Percentiles rank a stretch among this genome's conserved stretches.
These are phyloP conservation scores for Epichloe festucae DNA, from an alignment of 2,329 filamentous ascomycete genomes.

Conservation along the genomic window DNA sequence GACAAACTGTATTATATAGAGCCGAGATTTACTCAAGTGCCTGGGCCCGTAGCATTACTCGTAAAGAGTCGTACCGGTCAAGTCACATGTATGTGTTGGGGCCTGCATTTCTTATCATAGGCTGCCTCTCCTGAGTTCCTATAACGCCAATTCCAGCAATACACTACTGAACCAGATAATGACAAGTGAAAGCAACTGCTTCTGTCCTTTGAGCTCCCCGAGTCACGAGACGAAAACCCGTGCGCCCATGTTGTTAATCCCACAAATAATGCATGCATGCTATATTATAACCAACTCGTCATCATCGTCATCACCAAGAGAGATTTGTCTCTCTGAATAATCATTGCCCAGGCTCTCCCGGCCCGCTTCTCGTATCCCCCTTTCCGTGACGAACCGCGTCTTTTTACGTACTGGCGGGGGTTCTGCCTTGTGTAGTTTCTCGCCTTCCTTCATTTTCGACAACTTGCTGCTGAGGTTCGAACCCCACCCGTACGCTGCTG, in stretches of 20 bases:
- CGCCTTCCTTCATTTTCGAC: constrained; percentile 47
- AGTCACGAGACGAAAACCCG: background rate
- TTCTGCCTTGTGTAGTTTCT: constrained; percentile 28
- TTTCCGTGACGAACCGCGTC: constrained; percentile 67
- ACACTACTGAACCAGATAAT: background rate
- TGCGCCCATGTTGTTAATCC: background rate
- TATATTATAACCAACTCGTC: constrained; percentile 39
- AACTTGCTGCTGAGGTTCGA: constrained; percentile 41
- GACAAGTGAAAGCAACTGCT: background rate
- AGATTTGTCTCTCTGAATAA: constrained; percentile 21
- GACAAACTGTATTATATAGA: too few relatives aligned
- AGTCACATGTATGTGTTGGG: background rate
- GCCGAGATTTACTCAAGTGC: too few relatives aligned
- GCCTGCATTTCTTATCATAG: background rate
- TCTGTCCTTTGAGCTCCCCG: background rate
- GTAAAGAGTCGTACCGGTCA: too few relatives aligned
- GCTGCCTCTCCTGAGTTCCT: background rate
- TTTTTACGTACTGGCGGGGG: constrained; percentile 49
- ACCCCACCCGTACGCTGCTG: constrained; percentile 41
- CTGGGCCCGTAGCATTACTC: background rate
- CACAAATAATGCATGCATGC: constrained; percentile 10
- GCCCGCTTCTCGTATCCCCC: constrained; percentile 65
- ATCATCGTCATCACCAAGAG: constrained; percentile 32
- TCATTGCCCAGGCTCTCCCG: constrained; percentile 57
- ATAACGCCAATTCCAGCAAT: background rate